Percentiles rank a stretch among this genome's conserved stretches.
These are phyloP conservation scores for Rubroboletus satanas DNA, from an alignment of 768 basidiomycete genomes.

Conservation along the genomic window DNA sequence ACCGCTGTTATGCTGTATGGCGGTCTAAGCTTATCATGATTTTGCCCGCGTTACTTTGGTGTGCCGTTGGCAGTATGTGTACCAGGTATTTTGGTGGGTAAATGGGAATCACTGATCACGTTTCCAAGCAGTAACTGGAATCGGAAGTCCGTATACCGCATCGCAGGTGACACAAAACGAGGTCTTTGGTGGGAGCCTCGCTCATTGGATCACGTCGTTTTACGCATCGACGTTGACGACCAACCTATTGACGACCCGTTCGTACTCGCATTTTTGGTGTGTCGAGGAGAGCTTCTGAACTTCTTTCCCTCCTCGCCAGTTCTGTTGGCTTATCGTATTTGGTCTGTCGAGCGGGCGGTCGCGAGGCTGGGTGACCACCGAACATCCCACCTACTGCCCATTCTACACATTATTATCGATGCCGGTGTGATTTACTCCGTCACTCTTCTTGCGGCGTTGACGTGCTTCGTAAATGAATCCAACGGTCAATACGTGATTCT, in stretches of 20 bases:
- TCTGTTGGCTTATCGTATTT: conserved; percentile 30
- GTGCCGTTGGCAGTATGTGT: conserved; percentile 20
- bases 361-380: conserved; percentile 12
- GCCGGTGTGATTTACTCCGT: conserved; percentile 37
- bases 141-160: conserved; percentile 15
- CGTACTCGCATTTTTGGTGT: not conserved
- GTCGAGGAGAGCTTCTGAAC: not conserved
- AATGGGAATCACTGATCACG: not conserved
- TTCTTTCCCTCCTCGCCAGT: conserved; percentile 7
- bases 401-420: conserved; percentile 35
- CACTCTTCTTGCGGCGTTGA: conserved; percentile 32
- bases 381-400: conserved; percentile 10
- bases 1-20: conserved; percentile 35
- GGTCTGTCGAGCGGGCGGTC: conserved; percentile 25
- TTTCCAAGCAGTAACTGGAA: conserved; percentile 15
- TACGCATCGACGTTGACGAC: conserved; percentile 31
- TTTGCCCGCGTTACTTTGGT: conserved; percentile 32
- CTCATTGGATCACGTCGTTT: conserved; percentile 35
- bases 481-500: conserved; percentile 35
- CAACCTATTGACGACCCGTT: conserved; percentile 33
- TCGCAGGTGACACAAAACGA: conserved; percentile 3
- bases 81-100: not conserved
- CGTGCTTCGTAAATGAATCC: conserved; percentile 26
- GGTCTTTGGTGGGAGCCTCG: conserved; percentile 28
- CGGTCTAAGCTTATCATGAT: conserved; percentile 25